Conservation (phyloP, 2,329 filamentous ascomycete genomes). For the Anthostomella pinea region DNA sequence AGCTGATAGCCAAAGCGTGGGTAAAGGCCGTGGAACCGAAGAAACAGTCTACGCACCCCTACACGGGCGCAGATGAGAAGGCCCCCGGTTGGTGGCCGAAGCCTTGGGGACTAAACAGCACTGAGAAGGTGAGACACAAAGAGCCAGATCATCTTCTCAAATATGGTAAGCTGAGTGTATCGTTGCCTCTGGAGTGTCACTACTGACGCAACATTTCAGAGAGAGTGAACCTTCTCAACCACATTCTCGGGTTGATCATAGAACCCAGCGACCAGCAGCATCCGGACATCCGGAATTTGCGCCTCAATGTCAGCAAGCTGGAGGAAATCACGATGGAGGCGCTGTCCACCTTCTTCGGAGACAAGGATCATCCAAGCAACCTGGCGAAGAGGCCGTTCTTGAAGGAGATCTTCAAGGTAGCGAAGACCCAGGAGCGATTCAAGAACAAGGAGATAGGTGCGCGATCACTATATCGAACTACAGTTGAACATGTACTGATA, state of each 20-base stretch:
- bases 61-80: constrained; percentile 62
- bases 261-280: constrained; percentile 50
- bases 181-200: background rate
- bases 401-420: constrained; percentile 61
- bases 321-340: constrained; percentile 59
- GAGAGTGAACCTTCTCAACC: constrained; percentile 55
- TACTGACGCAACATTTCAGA: constrained; percentile 39
- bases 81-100: constrained; percentile 67
- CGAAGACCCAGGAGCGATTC: constrained; percentile 53
- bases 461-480: too few relatives aligned
- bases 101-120: constrained; percentile 47
- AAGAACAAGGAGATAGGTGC: constrained; percentile 58
- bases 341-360: constrained; percentile 55
- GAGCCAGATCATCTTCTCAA: constrained; percentile 74
- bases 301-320: constrained; percentile 52
- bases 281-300: constrained; percentile 49
- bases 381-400: constrained; percentile 53
- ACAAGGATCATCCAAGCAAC: constrained; percentile 53
- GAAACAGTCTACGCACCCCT: constrained; percentile 73
- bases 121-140: constrained; percentile 61
- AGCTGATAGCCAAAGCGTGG: constrained; percentile 72
- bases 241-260: constrained; percentile 58
- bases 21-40: constrained; percentile 73
- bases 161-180: constrained; percentile 46
- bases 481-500: too few relatives aligned